phyloP scores from a whole-genome alignment of 2,329 filamentous ascomycete genomes.

The Escovopsis sp. region DNA sequence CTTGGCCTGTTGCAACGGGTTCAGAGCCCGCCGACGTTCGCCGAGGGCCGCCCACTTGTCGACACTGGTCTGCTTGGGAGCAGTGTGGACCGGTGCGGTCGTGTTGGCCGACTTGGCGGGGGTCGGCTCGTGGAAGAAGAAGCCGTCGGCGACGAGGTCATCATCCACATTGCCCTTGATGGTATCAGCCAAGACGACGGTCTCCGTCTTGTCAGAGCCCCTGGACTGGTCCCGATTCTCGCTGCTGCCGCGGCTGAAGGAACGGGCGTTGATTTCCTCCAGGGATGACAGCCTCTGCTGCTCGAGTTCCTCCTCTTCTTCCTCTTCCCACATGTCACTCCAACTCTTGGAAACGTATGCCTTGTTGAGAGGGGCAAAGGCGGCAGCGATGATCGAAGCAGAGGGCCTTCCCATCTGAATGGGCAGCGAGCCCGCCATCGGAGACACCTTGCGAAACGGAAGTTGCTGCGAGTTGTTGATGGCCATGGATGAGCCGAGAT shows the following conservation, averaged over 20 bases:
- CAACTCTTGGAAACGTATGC: conserved; percentile 91
- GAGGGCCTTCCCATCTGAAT: conserved; percentile 67
- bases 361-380: conserved; percentile 64
- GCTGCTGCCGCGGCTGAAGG: conserved; percentile 64
- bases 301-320: conserved; percentile 52
- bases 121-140: conserved; percentile 56
- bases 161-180: conserved; percentile 41
- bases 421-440: conserved; percentile 54
- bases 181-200: conserved; percentile 11
- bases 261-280: conserved; percentile 55
- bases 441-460: conserved; percentile 30
- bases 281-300: conserved; percentile 32
- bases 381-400: conserved; percentile 56
- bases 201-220: conserved; percentile 9
- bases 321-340: conserved; percentile 89
- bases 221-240: conserved; percentile 19
- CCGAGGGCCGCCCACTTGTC: conserved; percentile 89
- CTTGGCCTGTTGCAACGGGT: conserved; percentile 32
- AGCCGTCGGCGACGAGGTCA: conserved; percentile 51
- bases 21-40: conserved; percentile 60
- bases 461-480: conserved; percentile 36
- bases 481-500: conserved; percentile 67
- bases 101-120: conserved; percentile 21
- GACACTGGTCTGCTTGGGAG: conserved; percentile 43
- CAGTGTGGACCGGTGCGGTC: conserved; percentile 40